These are phyloP conservation scores for Elymus sibiricus DNA, from an alignment of 176 grass and related monocot species.

Conservation along the genomic window DNA sequence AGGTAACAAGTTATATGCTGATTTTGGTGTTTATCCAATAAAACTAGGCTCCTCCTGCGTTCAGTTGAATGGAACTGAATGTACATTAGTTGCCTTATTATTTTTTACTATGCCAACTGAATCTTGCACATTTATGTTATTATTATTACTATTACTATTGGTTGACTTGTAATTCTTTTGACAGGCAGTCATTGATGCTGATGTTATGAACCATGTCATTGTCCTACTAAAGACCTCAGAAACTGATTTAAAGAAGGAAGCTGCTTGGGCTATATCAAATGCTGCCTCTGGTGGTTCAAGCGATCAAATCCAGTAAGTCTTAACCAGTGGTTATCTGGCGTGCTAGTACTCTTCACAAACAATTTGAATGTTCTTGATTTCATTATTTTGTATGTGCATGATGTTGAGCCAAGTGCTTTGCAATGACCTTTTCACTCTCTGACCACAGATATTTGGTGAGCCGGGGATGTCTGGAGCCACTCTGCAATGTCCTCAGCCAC, in stretches of 20 bases:
- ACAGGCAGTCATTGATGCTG: slow-evolving; percentile 73
- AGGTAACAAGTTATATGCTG: slow-evolving; percentile 40
- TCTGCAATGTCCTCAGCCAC: slow-evolving; percentile 55
- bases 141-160: background rate
- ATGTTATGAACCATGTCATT: slow-evolving; percentile 56
- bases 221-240: slow-evolving; percentile 50
- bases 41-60: background rate
- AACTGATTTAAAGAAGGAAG: slow-evolving; percentile 56
- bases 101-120: slow-evolving; percentile 1
- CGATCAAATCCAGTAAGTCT: slow-evolving; percentile 66
- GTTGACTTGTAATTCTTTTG: slow-evolving; percentile 19
- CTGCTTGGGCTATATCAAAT: slow-evolving; percentile 86
- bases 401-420: background rate
- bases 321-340: background rate
- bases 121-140: background rate
- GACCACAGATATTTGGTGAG: slow-evolving; percentile 64
- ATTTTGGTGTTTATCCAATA: background rate
- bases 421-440: background rate
- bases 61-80: background rate
- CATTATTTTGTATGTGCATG: background rate
- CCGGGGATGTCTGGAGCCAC: slow-evolving; percentile 58
- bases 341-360: background rate
- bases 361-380: background rate
- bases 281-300: slow-evolving; percentile 46
- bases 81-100: background rate